phyloP scores from a whole-genome alignment of 805 yeast genomes.

The Wickerhamomyces pijperi region DNA sequence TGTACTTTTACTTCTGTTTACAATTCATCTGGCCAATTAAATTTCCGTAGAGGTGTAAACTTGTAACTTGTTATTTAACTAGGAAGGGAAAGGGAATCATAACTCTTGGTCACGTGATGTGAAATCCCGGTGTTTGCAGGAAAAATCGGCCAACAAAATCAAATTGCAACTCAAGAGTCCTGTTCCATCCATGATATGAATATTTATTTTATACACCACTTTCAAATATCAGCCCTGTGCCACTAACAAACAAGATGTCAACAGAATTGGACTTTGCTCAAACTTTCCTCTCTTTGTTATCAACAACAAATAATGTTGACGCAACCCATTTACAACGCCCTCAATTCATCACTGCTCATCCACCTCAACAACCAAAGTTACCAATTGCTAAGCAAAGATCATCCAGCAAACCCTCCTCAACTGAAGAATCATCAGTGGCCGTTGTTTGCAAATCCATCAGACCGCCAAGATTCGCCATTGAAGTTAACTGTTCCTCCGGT shows the following conservation, averaged over 20 bases:
- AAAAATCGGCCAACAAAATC: too few relatives aligned
- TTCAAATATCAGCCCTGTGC: neutral
- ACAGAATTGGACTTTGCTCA: slow-evolving; percentile 12
- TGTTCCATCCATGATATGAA: too few relatives aligned
- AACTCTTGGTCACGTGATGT: too few relatives aligned
- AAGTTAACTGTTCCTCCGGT: slow-evolving; percentile 14
- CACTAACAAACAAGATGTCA: too few relatives aligned
- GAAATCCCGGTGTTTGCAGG: too few relatives aligned
- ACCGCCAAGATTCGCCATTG: slow-evolving; percentile 52
- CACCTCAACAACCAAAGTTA: slow-evolving; percentile 28
- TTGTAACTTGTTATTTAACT: too few relatives aligned
- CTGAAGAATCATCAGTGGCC: neutral
- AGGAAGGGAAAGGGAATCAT: too few relatives aligned
- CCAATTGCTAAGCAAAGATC: slow-evolving; percentile 26
- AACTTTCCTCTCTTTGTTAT: slow-evolving; percentile 10
- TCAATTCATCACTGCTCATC: slow-evolving; percentile 1
- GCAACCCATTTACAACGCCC: slow-evolving; percentile 3
- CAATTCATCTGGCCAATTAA: too few relatives aligned
- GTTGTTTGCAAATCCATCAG: slow-evolving; percentile 53
- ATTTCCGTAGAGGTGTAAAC: too few relatives aligned
- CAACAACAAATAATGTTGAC: slow-evolving; percentile 7
- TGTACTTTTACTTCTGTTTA: too few relatives aligned
- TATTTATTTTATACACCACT: too few relatives aligned
- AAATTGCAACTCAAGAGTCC: too few relatives aligned
- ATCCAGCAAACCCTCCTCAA: neutral